Percentiles rank a stretch among this genome's conserved stretches.
Conservation (phyloP, 2,329 filamentous ascomycete species). For the Aspergillus pseudotamarii region DNA sequence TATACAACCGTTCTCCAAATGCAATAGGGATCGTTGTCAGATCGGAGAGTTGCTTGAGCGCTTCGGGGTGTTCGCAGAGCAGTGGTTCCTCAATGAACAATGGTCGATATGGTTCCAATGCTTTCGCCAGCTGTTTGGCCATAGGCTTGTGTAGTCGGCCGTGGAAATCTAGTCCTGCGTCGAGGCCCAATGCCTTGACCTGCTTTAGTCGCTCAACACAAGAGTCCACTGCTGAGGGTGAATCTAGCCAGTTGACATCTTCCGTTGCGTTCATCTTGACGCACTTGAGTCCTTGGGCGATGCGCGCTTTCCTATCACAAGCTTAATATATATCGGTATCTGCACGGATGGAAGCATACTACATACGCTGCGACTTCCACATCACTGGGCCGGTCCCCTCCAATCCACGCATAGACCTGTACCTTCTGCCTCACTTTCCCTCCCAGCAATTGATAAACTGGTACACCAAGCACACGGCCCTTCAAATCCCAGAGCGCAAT, state of each 20-base stretch:
- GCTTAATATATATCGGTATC: background rate
- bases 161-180: constrained; percentile 77
- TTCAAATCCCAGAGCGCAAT: constrained; percentile 82
- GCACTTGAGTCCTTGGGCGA: constrained; percentile 43
- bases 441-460: constrained; percentile 73
- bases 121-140: constrained; percentile 72
- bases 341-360: background rate
- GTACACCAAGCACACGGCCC: constrained; percentile 64
- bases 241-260: constrained; percentile 76
- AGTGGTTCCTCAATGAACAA: constrained; percentile 77
- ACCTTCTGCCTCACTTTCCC: constrained; percentile 71
- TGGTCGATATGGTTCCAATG: constrained; percentile 67
- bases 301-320: constrained; percentile 43
- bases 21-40: constrained; percentile 68
- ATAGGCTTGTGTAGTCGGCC: constrained; percentile 78
- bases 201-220: constrained; percentile 68
- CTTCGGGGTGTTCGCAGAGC: constrained; percentile 69
- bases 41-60: constrained; percentile 62
- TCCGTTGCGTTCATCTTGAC: constrained; percentile 81
- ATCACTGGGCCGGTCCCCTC: constrained; percentile 70
- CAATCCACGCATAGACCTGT: constrained; percentile 78
- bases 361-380: constrained; percentile 57
- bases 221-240: constrained; percentile 63
- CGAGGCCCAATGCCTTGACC: constrained; percentile 70
- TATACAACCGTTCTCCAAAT: constrained; percentile 71